phyloP scores from a whole-genome alignment of 495 filamentous ascomycete species.

The Hapsidospora chrysogenum region DNA sequence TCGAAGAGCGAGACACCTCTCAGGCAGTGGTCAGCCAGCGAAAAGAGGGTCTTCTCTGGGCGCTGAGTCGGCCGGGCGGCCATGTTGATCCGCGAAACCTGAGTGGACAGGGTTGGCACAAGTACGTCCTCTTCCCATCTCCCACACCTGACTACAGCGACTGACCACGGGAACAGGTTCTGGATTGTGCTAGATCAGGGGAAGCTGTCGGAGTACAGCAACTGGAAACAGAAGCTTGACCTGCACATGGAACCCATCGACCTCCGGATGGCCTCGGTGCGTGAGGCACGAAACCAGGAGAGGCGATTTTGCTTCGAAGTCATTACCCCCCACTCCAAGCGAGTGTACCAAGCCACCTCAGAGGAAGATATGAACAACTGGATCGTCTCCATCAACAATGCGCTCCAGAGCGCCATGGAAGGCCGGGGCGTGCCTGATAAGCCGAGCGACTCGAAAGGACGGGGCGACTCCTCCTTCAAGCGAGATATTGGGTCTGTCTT shows the following conservation, averaged over 20 bases:
- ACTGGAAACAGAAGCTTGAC: constrained; percentile 96
- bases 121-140: constrained; percentile 41
- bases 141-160: neutral
- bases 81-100: constrained; percentile 89
- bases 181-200: constrained; percentile 98
- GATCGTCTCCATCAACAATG: constrained; percentile 95
- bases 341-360: constrained; percentile 93
- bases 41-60: constrained; percentile 93
- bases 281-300: constrained; percentile 86
- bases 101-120: constrained; percentile 97
- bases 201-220: constrained; percentile 92
- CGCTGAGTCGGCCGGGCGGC: constrained; percentile 78
- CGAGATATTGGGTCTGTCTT: constrained; percentile 81
- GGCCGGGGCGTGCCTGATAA: constrained; percentile 42
- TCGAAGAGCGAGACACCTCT: constrained; percentile 62
- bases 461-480: constrained; percentile 34
- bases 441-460: constrained; percentile 10
- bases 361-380: constrained; percentile 96
- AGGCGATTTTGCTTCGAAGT: constrained; percentile 96
- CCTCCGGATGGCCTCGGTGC: constrained; percentile 87
- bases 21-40: constrained; percentile 29
- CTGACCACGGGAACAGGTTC: constrained; percentile 40
- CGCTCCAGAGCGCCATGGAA: constrained; percentile 88
- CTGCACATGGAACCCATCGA: constrained; percentile 98
- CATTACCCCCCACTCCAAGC: constrained; percentile 90